Evolutionary conservation across 179 eudicot species (phyloP), one percentile per base, ranked within the genome.

Genomic region (Silene noctiflora): DNA sequence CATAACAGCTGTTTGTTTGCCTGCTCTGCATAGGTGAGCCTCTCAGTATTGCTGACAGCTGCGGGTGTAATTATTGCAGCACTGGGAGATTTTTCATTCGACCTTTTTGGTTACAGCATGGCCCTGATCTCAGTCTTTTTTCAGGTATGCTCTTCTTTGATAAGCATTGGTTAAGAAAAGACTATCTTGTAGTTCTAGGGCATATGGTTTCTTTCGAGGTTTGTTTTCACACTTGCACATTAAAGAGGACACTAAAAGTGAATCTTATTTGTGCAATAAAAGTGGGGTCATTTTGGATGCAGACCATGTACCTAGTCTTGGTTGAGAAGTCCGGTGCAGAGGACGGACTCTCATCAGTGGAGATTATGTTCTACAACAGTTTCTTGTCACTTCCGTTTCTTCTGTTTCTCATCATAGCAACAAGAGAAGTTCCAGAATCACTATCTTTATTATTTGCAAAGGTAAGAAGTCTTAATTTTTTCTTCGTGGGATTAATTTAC

Each of bases 311-410:
- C 84, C 92, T 93, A 53, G 94, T 95, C 39, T 84, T 95, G 82
- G 99, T 95, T 69, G 99, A 95, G 85, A 87, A 84, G 77, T 93
- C 99, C 64, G 99, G 99, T 70, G 99, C 94, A 27, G 99, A 95
- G 77, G 99, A 93, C 69, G 94, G 98, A 75, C 96, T 95, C 84
- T 88, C 98, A 20, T 95, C 97, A 31, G 75, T 91, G 70, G 97
- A 92, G 81, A 92, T 95, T 73, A 95, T 95, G 99, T 91, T 95
- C 75, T 95, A 95, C 66, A 95, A 95, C 81, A 91, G 99, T 81
- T 78, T 95, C 70, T 80, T 95, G 80, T 95, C 97, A 10, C 76
- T 93, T 74, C 99, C 99, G 14, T 88, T 93, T 82, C 90, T 95
- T 69, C 65, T 95, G n/a, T 84, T 93, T 79, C 91, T 95, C 81